phyloP scores from a whole-genome alignment of 164 flowering plant genomes.

The Akebia trifoliata region DNA sequence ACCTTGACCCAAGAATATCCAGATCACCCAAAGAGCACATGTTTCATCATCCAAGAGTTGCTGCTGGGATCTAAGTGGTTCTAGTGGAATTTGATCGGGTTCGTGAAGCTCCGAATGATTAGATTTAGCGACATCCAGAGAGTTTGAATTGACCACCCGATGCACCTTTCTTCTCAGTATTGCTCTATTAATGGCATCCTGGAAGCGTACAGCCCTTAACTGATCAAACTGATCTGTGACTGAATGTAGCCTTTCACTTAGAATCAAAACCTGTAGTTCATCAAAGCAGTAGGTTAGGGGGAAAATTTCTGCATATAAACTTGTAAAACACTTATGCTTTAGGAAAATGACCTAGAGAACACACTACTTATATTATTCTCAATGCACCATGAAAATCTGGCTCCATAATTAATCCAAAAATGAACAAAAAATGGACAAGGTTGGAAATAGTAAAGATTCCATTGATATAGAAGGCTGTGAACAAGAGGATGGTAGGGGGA shows the following conservation, averaged over 20 bases:
- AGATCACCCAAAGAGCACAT: slow-evolving; percentile 78
- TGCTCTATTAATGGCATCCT: slow-evolving; percentile 67
- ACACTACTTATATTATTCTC: no score
- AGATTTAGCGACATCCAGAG: slow-evolving; percentile 29
- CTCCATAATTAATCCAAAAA: no score
- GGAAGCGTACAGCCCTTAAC: slow-evolving; percentile 74
- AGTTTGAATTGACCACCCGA: slow-evolving; percentile 18
- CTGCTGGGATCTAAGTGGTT: slow-evolving; percentile 60
- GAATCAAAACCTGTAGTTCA: slow-evolving; percentile 66
- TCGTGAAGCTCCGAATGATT: slow-evolving; percentile 33
- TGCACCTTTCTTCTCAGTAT: slow-evolving; percentile 65
- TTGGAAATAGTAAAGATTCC: no score
- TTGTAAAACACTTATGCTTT: background rate
- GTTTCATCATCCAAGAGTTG: slow-evolving; percentile 91
- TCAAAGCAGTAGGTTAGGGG: background rate
- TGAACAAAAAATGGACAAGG: no score
- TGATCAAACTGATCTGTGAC: slow-evolving; percentile 87
- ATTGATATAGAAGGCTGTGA: no score
- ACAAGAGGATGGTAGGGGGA: no score
- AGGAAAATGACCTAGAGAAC: background rate
- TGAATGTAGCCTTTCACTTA: slow-evolving; percentile 84
- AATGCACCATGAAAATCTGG: no score
- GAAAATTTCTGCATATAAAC: background rate
- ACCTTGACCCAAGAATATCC: background rate
- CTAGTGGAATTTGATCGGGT: slow-evolving; percentile 37